phyloP scores from a whole-genome alignment of 2,329 filamentous ascomycete species.

The Pseudocercospora ulei region DNA sequence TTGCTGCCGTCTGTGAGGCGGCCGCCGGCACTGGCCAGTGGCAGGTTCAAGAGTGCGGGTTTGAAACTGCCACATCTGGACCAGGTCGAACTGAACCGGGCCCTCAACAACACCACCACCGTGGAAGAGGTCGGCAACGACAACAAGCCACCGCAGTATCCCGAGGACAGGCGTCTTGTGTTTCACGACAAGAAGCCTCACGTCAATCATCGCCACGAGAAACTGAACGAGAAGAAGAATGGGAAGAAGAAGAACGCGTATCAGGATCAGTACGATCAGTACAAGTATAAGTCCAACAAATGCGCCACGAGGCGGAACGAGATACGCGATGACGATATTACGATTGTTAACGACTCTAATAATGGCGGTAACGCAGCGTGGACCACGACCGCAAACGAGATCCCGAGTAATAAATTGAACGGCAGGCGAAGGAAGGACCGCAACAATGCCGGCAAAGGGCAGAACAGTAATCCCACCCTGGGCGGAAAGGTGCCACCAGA shows the following conservation, averaged over 20 bases:
- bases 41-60: constrained; percentile 41
- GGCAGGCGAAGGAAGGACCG: constrained; percentile 25
- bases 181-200: constrained; percentile 29
- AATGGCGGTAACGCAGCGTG: constrained; percentile 14
- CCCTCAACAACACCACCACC: constrained; percentile 31
- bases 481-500: constrained; percentile 9
- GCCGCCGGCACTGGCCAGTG: constrained; percentile 32
- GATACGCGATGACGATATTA: constrained; percentile 23
- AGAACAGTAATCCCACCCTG: constrained; percentile 6
- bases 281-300: constrained; percentile 23
- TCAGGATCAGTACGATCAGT: constrained; percentile 29
- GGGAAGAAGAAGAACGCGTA: constrained; percentile 28
- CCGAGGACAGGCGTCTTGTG: constrained; percentile 28
- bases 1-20: constrained; percentile 38
- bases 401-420: too few relatives aligned
- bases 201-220: constrained; percentile 32
- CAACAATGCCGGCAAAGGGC: constrained; percentile 26
- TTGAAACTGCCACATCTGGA: constrained; percentile 42
- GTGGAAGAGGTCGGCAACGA: constrained; percentile 20
- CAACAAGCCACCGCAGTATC: constrained; percentile 24
- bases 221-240: constrained; percentile 27
- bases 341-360: constrained; percentile 18
- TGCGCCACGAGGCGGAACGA: constrained; percentile 5
- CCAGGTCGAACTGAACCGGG: constrained; percentile 2
- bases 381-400: constrained; percentile 4